Evolutionary conservation across 78 protist genomes (phyloP), one percentile per base, ranked within the genome.

Genomic region (Thecamonas trahens): DNA sequence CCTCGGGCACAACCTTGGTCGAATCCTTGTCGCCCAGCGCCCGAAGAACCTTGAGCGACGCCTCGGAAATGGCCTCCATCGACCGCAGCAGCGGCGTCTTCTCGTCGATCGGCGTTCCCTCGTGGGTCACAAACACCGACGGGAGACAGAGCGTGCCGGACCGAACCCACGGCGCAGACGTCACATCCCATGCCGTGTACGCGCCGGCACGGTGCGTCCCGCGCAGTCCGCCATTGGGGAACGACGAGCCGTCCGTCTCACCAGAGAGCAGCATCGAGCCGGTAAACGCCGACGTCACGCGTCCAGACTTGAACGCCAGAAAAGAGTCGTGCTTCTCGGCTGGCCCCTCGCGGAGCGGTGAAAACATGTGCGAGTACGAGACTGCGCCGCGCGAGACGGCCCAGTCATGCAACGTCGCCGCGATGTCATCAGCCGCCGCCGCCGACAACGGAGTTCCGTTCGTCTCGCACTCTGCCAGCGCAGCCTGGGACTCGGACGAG

Each of bases 161-260:
- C 34, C 78, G 47, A 34, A 89, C 39, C 44, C 78, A 92, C 29
- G 91, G 72, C 38, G 91, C 92, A 20, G 91, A 85, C 6, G 89
- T 81, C 28, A 84, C 79, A 61, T 92, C 94, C 88, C 92, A 82
- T 8, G 79, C 81, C 1, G 91, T 86, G 80, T 93, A 93, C n/a
- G 92, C 97, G 24, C 94, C 69, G 24, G 97, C 97, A 22, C 72
- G 77, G 88, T 72, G 79, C 6, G 97, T 93, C 28, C 74, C 58
- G 61, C 97, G 87, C 24, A 91, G 62, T 42, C 97, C 97, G 32
- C 97, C 97, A 5, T 32, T 59, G 42, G 97, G 97, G 83, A 76
- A 89, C 22, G 95, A 89, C 9, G 89, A 78, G 60, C 87, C 97
- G 26, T 93, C 97, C 17, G 95, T 67, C 71, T 93, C 95, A 52